Evolutionary conservation across 169 alveolate species (phyloP).

Genomic region (Cryptosporidium bovis): DNA sequence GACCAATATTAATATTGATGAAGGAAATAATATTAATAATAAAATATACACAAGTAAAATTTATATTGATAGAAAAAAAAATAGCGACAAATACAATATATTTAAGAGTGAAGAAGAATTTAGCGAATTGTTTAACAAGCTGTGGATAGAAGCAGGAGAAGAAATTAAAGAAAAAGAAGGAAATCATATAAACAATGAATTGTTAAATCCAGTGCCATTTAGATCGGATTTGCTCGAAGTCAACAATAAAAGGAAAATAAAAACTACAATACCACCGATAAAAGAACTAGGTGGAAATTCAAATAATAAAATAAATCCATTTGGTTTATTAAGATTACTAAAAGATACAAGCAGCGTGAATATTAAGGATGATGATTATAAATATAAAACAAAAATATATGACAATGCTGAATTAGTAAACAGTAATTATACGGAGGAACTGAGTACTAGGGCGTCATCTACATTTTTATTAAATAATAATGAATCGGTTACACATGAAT

Average conservation of each 20-base stretch:
- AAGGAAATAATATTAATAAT: constrained; percentile 1
- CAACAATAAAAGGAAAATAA: constrained; percentile 21
- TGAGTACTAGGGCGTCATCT: constrained; percentile 66
- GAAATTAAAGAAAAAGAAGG: not conserved
- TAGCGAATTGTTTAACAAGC: constrained; percentile 19
- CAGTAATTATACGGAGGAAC: not conserved
- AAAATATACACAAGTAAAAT: no score
- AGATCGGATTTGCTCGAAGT: constrained; percentile 27
- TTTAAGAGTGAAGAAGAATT: constrained; percentile 37
- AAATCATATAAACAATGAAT: not conserved
- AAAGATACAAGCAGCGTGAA: not conserved
- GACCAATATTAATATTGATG: not conserved
- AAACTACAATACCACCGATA: constrained; percentile 51
- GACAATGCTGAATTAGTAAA: not conserved
- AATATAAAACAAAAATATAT: not conserved
- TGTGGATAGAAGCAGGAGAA: constrained; percentile 44
- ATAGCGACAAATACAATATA: not conserved
- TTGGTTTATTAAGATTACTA: constrained; percentile 24
- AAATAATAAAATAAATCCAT: constrained; percentile 17
- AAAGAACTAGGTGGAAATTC: not conserved
- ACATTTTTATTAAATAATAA: not conserved
- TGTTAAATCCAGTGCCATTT: constrained; percentile 45
- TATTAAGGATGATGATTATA: not conserved
- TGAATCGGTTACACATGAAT: not conserved
- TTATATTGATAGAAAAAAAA: no score